phyloP scores from a whole-genome alignment of 768 basidiomycete species.

The Kwoniella mangroviensis region DNA sequence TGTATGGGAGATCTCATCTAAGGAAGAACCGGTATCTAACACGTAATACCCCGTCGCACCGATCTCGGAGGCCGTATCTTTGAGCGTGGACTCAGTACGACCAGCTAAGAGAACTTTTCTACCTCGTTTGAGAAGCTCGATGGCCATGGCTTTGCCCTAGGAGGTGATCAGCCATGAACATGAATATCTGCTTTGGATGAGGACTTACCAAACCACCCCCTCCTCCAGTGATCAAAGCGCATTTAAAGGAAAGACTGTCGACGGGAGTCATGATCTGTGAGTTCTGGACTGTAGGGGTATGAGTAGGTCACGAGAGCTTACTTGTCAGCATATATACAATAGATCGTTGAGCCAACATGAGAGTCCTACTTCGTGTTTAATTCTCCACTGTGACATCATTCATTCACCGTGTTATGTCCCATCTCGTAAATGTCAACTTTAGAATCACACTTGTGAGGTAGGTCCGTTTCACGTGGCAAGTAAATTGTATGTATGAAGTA shows the following conservation, averaged over 20 bases:
- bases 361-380: neutral
- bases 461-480: too few relatives aligned
- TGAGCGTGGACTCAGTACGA: constrained; percentile 31
- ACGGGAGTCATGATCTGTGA: constrained; percentile 14
- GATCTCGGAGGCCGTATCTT: constrained; percentile 31
- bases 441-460: neutral
- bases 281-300: neutral
- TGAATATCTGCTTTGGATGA: neutral
- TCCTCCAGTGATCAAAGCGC: constrained; percentile 40
- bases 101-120: constrained; percentile 41
- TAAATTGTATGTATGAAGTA: too few relatives aligned
- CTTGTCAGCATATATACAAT: too few relatives aligned
- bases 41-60: constrained; percentile 41
- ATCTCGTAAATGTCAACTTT: neutral
- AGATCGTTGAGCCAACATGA: too few relatives aligned
- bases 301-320: neutral
- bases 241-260: constrained; percentile 31
- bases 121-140: constrained; percentile 33
- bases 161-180: neutral
- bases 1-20: constrained; percentile 20
- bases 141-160: constrained; percentile 45
- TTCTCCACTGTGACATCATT: neutral
- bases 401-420: neutral
- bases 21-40: constrained; percentile 35
- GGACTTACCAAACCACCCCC: constrained; percentile 39